Conservation (phyloP, 2,329 filamentous ascomycete genomes). For the Clonostachys rosea region DNA sequence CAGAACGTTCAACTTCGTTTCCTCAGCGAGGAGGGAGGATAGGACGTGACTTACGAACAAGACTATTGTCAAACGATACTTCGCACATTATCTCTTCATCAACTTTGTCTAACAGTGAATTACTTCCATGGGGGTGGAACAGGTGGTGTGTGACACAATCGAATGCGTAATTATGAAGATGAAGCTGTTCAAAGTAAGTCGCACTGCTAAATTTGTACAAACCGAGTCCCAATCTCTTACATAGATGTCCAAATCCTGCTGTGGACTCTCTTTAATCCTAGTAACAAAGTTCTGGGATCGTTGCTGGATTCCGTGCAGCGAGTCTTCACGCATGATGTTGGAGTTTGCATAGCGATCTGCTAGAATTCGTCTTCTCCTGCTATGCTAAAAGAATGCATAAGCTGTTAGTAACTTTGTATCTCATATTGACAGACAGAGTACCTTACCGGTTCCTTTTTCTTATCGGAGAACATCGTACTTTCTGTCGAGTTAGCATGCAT, state of each 20-base stretch:
- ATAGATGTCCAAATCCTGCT: too few relatives aligned
- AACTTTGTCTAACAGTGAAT: constrained; percentile 48
- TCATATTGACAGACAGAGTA: background rate
- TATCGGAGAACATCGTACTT: constrained; percentile 56
- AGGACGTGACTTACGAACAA: constrained; percentile 48
- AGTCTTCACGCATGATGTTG: constrained; percentile 53
- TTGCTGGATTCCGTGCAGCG: constrained; percentile 52
- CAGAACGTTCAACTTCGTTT: background rate
- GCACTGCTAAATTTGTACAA: too few relatives aligned
- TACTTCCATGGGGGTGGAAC: constrained; percentile 61
- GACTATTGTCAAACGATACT: constrained; percentile 61
- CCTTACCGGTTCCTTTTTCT: constrained; percentile 48
- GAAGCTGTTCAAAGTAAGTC: too few relatives aligned
- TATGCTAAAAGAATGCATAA: constrained; percentile 43
- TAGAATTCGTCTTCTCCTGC: constrained; percentile 56
- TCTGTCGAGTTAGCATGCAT: constrained; percentile 40
- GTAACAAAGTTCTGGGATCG: constrained; percentile 31
- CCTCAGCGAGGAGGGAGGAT: too few relatives aligned
- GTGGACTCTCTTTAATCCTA: too few relatives aligned
- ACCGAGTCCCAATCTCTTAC: too few relatives aligned
- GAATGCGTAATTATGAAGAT: constrained; percentile 58
- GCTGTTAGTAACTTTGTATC: background rate
- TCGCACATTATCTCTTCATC: constrained; percentile 66
- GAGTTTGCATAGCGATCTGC: constrained; percentile 66
- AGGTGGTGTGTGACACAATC: constrained; percentile 66